Percentiles rank a stretch among this genome's conserved stretches.
phyloP scores from a whole-genome alignment of 2,329 filamentous ascomycete species.

The Davidsoniella eucalypti region DNA sequence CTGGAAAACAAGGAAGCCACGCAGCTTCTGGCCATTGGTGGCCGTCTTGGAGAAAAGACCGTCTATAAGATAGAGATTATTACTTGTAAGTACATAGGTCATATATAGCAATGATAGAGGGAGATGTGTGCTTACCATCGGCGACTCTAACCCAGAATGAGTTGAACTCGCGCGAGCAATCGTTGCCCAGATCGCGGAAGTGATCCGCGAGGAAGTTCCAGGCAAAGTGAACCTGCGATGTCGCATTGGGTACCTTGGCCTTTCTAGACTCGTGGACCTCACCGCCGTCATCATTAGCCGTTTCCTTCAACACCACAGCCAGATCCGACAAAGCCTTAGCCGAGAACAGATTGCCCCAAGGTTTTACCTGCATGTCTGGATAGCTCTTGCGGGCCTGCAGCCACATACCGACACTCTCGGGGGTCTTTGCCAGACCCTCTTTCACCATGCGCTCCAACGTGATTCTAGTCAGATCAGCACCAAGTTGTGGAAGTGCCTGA shows the following conservation, averaged over 20 bases:
- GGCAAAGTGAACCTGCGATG: constrained; percentile 67
- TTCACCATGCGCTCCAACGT: constrained; percentile 47
- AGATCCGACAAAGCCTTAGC: constrained; percentile 51
- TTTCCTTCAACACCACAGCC: constrained; percentile 66
- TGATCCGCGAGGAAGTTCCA: constrained; percentile 63
- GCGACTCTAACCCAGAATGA: constrained; percentile 78
- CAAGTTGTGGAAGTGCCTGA: constrained; percentile 50
- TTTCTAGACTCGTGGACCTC: constrained; percentile 23
- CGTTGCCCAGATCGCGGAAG: constrained; percentile 25
- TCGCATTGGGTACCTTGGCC: constrained; percentile 56
- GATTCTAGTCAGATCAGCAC: constrained; percentile 38
- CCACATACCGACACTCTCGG: constrained; percentile 85
- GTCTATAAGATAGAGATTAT: constrained; percentile 30
- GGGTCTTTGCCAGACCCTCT: constrained; percentile 56
- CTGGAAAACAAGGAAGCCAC: constrained; percentile 76
- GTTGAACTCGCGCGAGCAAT: constrained; percentile 37
- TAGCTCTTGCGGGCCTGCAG: constrained; percentile 50
- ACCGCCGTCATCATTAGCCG: constrained; percentile 28
- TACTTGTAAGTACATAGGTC: too few species aligned
- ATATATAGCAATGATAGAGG: not conserved
- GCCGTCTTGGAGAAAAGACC: constrained; percentile 68
- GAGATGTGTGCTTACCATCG: constrained; percentile 45
- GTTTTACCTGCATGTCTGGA: constrained; percentile 44
- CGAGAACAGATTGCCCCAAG: constrained; percentile 66
- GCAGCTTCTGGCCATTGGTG: constrained; percentile 78